Conservation (phyloP, 441 rosid genomes). For the Jatropha multifida region DNA sequence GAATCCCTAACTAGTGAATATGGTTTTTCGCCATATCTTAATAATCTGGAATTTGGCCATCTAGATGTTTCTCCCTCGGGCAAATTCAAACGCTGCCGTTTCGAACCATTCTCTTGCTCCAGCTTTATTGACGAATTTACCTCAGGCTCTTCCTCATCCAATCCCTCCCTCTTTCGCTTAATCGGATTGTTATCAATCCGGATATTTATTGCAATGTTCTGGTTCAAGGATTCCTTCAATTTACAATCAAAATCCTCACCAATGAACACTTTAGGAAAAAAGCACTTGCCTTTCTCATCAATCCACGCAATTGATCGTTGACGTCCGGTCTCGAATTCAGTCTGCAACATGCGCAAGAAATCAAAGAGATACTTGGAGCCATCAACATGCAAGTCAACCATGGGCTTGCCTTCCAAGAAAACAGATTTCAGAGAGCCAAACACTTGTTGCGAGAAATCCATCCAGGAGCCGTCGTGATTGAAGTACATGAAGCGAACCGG, state of each 20-base stretch:
- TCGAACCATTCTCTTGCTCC: slow-evolving; percentile 16
- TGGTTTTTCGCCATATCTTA: slow-evolving; percentile 26
- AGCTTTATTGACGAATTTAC: slow-evolving; percentile 31
- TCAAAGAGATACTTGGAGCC: slow-evolving; percentile 42
- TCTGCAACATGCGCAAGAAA: slow-evolving; percentile 42
- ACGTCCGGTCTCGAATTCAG: slow-evolving; percentile 35
- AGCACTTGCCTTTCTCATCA: slow-evolving; percentile 41
- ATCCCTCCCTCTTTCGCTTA: slow-evolving; percentile 34
- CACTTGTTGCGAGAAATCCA: slow-evolving; percentile 34
- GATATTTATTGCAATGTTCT: slow-evolving; percentile 26
- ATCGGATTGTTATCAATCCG: slow-evolving; percentile 8
- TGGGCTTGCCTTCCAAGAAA: slow-evolving; percentile 34
- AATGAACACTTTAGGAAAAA: slow-evolving; percentile 36
- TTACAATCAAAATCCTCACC: slow-evolving; percentile 15
- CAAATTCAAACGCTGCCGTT: slow-evolving; percentile 28
- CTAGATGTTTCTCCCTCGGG: slow-evolving; percentile 9
- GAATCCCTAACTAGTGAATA: slow-evolving; percentile 25
- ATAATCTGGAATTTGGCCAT: slow-evolving; percentile 37
- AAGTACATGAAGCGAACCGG: slow-evolving; percentile 43
- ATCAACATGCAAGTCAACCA: slow-evolving; percentile 27
- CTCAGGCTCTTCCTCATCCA: slow-evolving; percentile 34
- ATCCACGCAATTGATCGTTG: slow-evolving; percentile 51
- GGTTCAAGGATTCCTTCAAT: slow-evolving; percentile 5
- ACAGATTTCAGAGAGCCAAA: slow-evolving; percentile 24
- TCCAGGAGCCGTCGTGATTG: slow-evolving; percentile 34